Percentiles rank a stretch among this genome's conserved stretches.
These are phyloP conservation scores for Somion occarium DNA, from an alignment of 1,284 basidiomycete genomes.

Conservation along the genomic window DNA sequence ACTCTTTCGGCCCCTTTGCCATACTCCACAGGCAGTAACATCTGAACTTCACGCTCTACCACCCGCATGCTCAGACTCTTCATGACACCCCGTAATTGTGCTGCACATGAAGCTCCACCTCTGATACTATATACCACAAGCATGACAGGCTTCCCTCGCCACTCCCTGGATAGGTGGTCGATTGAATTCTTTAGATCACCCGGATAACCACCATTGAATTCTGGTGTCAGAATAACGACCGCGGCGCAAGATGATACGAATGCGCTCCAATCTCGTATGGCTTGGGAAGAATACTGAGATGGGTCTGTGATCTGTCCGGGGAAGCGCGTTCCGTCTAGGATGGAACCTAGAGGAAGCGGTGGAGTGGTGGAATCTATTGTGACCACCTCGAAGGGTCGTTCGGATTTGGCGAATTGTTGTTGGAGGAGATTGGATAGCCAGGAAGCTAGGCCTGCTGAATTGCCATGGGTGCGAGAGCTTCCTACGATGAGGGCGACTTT, in stretches of 20 bases:
- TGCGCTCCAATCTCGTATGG: conserved; percentile 23
- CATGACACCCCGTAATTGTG: conserved; percentile 19
- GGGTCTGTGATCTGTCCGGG: conserved; percentile 23
- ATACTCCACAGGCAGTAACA: conserved; percentile 19
- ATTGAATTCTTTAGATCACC: conserved; percentile 28
- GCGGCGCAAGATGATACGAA: conserved; percentile 22
- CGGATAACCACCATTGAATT: conserved; percentile 27
- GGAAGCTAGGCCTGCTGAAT: conserved; percentile 22
- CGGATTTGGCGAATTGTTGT: conserved; percentile 14
- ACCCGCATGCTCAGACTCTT: conserved; percentile 20
- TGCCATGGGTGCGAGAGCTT: conserved; percentile 23
- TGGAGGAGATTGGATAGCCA: conserved; percentile 23
- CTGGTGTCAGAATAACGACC: conserved; percentile 25
- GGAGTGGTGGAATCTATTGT: conserved; percentile 20
- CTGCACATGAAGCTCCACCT: conserved; percentile 18
- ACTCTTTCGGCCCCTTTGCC: conserved; percentile 17
- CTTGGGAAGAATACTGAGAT: conserved; percentile 19
- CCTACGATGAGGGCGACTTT: conserved; percentile 25
- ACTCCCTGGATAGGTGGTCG: conserved; percentile 29
- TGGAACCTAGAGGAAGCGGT: conserved; percentile 24
- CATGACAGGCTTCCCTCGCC: conserved; percentile 24
- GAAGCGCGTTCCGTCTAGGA: conserved; percentile 22
- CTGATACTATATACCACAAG: conserved; percentile 25
- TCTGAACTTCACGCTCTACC: conserved; percentile 15
- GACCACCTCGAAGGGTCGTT: conserved; percentile 15